Evolutionary conservation across 2,329 filamentous ascomycete genomes (phyloP).

Genomic region (Alternaria sp.): DNA sequence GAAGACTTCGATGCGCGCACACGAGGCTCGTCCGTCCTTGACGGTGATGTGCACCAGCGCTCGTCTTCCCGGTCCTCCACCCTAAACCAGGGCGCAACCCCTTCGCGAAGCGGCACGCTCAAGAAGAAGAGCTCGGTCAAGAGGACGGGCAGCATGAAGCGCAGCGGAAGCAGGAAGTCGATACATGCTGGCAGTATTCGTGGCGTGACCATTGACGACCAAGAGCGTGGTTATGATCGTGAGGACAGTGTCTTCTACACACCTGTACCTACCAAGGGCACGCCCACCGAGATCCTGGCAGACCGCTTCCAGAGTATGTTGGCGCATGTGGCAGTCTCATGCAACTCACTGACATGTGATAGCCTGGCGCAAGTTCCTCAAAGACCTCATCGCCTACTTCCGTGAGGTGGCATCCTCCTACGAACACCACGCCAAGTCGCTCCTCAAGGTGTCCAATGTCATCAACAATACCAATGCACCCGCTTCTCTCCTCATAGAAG

Average conservation of each 20-base stretch:
- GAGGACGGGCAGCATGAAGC: constrained; percentile 75
- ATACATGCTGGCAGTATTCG: constrained; percentile 86
- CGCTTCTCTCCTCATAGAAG: constrained; percentile 76
- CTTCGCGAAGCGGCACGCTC: constrained; percentile 74
- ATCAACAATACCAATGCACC: constrained; percentile 82
- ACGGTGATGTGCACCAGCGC: constrained; percentile 65
- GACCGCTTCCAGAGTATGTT: constrained; percentile 84
- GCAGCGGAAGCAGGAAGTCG: constrained; percentile 81
- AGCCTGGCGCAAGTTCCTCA: constrained; percentile 96
- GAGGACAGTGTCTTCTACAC: constrained; percentile 89
- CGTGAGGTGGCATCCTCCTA: constrained; percentile 90
- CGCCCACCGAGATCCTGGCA: constrained; percentile 85
- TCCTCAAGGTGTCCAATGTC: constrained; percentile 82
- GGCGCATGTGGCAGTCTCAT: neutral
- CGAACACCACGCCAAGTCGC: constrained; percentile 81
- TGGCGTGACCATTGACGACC: constrained; percentile 77
- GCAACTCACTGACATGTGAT: constrained; percentile 30
- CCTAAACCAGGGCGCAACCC: constrained; percentile 56
- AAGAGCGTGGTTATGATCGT: constrained; percentile 67
- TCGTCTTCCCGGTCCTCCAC: constrained; percentile 64
- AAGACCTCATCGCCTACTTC: constrained; percentile 93
- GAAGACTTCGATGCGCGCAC: constrained; percentile 76
- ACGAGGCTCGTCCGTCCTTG: constrained; percentile 70
- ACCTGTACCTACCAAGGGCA: constrained; percentile 85
- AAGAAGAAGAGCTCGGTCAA: constrained; percentile 87